Conservation (phyloP, 2,329 filamentous ascomycete genomes). For the Fusarium concolor region DNA sequence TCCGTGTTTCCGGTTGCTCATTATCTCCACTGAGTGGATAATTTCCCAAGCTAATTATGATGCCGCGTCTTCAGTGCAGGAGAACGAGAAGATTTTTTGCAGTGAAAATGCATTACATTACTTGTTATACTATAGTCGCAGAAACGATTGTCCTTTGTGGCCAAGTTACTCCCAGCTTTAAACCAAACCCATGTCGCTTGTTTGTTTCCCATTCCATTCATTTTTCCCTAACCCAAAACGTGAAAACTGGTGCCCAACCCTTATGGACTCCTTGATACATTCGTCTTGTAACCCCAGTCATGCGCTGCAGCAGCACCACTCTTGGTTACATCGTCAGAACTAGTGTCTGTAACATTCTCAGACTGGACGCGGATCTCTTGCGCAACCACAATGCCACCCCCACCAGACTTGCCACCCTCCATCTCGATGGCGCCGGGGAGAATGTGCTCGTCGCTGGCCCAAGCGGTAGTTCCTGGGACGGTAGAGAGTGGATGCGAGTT, state of each 20-base stretch:
- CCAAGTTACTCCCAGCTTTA: background rate
- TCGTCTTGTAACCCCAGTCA: conserved; percentile 35
- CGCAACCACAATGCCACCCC: conserved; percentile 31
- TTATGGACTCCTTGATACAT: conserved; percentile 11
- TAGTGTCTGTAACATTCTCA: conserved; percentile 6
- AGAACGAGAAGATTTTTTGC: background rate
- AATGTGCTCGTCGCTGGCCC: conserved; percentile 42
- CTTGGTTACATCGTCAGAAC: background rate
- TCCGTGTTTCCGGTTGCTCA: conserved; percentile 4
- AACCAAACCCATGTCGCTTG: background rate
- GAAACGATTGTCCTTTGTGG: background rate
- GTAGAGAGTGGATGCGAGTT: conserved; percentile 17
- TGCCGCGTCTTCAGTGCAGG: background rate
- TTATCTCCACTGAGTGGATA: background rate
- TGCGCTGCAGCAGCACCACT: conserved; percentile 19
- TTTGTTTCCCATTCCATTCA: background rate
- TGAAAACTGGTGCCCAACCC: background rate
- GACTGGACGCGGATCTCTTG: conserved; percentile 39
- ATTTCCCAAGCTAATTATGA: background rate
- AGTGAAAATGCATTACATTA: conserved; percentile 26
- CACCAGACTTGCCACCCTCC: conserved; percentile 10
- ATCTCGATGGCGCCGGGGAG: background rate
- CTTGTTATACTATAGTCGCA: background rate
- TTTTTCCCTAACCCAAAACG: background rate
- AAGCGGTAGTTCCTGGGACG: conserved; percentile 29